Evolutionary conservation across 441 rosid species (phyloP).

Genomic region (Pelargonium myrrhifolium): DNA sequence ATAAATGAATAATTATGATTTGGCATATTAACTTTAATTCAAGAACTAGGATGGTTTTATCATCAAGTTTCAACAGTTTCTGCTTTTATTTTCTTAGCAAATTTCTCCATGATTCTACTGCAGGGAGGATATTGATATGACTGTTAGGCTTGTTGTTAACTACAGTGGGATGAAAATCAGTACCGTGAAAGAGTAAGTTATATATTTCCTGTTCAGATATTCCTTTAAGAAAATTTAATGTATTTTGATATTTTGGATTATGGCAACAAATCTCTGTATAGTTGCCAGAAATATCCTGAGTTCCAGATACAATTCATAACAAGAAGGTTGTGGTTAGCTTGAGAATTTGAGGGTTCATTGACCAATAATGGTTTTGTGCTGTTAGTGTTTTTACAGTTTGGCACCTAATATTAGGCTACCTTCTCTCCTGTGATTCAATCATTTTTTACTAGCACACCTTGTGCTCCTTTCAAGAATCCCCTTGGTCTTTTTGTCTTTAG

Average conservation of each 20-base stretch:
- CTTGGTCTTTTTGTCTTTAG: too few relatives aligned
- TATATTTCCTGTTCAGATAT: constrained; percentile 11
- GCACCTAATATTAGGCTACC: neutral
- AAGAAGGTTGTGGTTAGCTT: neutral
- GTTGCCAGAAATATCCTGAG: neutral
- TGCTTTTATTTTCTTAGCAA: constrained; percentile 11
- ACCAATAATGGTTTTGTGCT: neutral
- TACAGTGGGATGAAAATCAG: constrained; percentile 78
- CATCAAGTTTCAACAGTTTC: constrained; percentile 6
- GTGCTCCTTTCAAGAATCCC: neutral
- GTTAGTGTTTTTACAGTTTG: neutral
- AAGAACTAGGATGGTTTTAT: constrained; percentile 10
- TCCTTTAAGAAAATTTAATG: neutral
- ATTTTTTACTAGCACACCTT: neutral
- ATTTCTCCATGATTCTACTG: constrained; percentile 20
- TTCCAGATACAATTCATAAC: neutral
- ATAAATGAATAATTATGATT: neutral
- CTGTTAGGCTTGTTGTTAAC: constrained; percentile 79
- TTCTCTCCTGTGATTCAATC: neutral
- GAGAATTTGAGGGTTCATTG: neutral
- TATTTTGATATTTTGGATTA: constrained; percentile 7
- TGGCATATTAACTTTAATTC: neutral
- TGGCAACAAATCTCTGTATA: neutral
- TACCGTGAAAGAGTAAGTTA: constrained; percentile 80
- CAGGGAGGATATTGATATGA: constrained; percentile 87